Evolutionary conservation across 352 stramenopile species (phyloP), one percentile per base, ranked within the genome.

Genomic region (Phytophthora pluvialis): DNA sequence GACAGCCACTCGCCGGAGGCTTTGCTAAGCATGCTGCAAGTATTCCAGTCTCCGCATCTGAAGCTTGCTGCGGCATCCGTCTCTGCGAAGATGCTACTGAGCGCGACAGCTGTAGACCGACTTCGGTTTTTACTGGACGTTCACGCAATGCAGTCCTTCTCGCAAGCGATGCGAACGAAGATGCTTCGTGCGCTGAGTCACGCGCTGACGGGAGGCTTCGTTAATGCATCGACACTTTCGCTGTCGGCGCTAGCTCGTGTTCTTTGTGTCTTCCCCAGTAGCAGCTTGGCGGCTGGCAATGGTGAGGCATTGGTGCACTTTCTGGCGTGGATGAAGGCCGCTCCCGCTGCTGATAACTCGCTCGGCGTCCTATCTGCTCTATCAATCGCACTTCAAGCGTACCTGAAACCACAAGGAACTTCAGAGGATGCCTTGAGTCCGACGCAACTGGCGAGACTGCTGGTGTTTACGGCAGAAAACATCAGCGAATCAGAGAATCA

Each of bases 101-200:
- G 72, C 43, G 59, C 63, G 7, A 33, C 33, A 2, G 80, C 79
- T 8, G 60, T 91, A 3, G 72, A 90, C 9, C 72, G 57, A 10
- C 60, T 92, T 9, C 83, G 85, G 3, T 88, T 90, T 69, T 75
- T 93, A 31, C 70, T 94, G 38, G 80, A 92, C 31, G 75, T 91
- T 2, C 81, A 93, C 60, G 81, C 90, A 5, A 74, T 93, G 69
- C 81, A 78, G 5, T 94, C 87, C 26, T 94, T 92, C 52, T 79
- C 85, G 13, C 75, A 90, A 43, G 75, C 74, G 10, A 90, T 90
- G 45, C 77, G 80, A 38, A 70, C 60, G 21, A 79, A 81, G 31
- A 78, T 83, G 58, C 75, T 90, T 29, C 60, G 60, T 39, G 67
- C 83, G 3, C 33, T 93, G 12, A 73, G 69, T 21, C 56, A 85